Evolutionary conservation across 2,329 filamentous ascomycete genomes (phyloP).

Genomic region (Calonectria naviculata): DNA sequence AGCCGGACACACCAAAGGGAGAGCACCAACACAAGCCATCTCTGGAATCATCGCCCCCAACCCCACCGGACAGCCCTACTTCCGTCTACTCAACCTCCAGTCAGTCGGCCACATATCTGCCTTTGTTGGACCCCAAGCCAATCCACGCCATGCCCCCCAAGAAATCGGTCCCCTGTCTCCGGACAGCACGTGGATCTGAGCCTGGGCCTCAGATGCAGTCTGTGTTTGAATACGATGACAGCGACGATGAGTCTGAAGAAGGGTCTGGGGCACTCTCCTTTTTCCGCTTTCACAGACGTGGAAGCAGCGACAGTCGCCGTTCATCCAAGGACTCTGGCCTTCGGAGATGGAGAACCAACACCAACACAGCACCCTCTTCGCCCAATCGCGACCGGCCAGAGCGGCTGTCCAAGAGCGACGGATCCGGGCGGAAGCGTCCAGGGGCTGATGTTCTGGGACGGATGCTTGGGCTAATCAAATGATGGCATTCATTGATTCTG

Average conservation of each 20-base stretch:
- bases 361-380: slow-evolving; percentile 38
- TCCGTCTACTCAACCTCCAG: slow-evolving; percentile 36
- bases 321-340: slow-evolving; percentile 7
- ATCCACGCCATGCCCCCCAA: slow-evolving; percentile 35
- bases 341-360: slow-evolving; percentile 19
- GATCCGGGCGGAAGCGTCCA: slow-evolving; percentile 39
- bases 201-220: slow-evolving; percentile 48
- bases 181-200: slow-evolving; percentile 37
- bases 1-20: slow-evolving; percentile 30
- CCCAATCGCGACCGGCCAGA: slow-evolving; percentile 20
- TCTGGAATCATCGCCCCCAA: slow-evolving; percentile 24
- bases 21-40: slow-evolving; percentile 15
- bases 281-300: slow-evolving; percentile 55
- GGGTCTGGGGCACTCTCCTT: slow-evolving; percentile 48
- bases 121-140: slow-evolving; percentile 27
- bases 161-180: slow-evolving; percentile 42
- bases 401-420: slow-evolving; percentile 14
- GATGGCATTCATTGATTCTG: slow-evolving; percentile 12
- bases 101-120: slow-evolving; percentile 36
- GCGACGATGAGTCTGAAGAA: slow-evolving; percentile 49
- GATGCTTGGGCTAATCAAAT: slow-evolving; percentile 49
- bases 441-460: slow-evolving; percentile 50
- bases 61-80: slow-evolving; percentile 20
- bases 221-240: slow-evolving; percentile 62
- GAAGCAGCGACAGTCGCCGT: slow-evolving; percentile 44